Evolutionary conservation across 164 flowering plant species (phyloP).

Genomic region (Vitis cinerea): DNA sequence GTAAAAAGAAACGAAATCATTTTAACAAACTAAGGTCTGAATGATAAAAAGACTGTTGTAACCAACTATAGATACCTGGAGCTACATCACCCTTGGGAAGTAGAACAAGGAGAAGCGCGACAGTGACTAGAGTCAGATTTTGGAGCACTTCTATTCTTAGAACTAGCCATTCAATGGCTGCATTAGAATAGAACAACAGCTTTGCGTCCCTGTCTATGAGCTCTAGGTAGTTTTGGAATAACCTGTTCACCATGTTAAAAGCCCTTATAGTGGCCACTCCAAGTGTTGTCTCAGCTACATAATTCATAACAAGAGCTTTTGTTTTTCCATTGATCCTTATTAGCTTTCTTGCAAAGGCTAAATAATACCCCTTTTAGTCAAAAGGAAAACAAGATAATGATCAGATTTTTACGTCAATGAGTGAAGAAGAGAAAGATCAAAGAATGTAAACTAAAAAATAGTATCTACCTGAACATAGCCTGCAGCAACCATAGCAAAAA

Average conservation of each 20-base stretch:
- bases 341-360: slow-evolving; percentile 72
- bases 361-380: slow-evolving; percentile 51
- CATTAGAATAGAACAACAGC: slow-evolving; percentile 71
- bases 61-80: slow-evolving; percentile 46
- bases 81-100: slow-evolving; percentile 52
- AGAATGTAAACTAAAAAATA: neutral
- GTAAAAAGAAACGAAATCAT: neutral
- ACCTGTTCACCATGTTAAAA: slow-evolving; percentile 51
- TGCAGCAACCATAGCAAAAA: slow-evolving; percentile 39
- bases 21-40: neutral
- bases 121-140: slow-evolving; percentile 61
- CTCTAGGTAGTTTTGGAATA: slow-evolving; percentile 51
- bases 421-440: neutral
- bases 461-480: slow-evolving; percentile 64
- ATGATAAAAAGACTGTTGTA: neutral
- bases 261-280: slow-evolving; percentile 82
- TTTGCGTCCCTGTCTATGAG: slow-evolving; percentile 71
- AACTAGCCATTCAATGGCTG: slow-evolving; percentile 74
- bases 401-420: neutral
- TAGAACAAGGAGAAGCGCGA: slow-evolving; percentile 59
- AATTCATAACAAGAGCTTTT: slow-evolving; percentile 84
- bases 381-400: neutral
- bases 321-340: slow-evolving; percentile 85
- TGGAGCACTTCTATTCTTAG: slow-evolving; percentile 72
- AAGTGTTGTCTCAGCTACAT: slow-evolving; percentile 74